A percentile compares a stretch with the other conserved stretches of the same genome.
Evolutionary conservation across 2,329 filamentous ascomycete species (phyloP).

Genomic region (Simplicillium aogashimaense): DNA sequence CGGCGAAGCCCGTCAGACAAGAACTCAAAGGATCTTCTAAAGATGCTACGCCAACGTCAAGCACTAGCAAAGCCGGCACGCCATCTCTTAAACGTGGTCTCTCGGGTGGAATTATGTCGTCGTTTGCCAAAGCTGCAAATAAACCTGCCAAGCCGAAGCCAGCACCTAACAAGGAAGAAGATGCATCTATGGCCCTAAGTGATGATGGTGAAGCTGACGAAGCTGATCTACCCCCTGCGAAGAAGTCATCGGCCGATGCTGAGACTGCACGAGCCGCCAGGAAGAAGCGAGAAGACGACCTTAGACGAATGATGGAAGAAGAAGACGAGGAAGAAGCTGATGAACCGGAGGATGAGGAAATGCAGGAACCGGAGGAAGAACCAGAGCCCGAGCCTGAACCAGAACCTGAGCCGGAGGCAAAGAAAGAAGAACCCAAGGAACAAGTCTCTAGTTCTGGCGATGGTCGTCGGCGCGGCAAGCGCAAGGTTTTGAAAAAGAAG

Average conservation of each 20-base stretch:
- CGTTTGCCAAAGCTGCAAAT: conserved; percentile 56
- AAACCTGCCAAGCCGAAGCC: conserved; percentile 39
- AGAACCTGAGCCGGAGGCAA: conserved; percentile 21
- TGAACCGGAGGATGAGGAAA: conserved; percentile 25
- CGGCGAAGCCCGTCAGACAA: conserved; percentile 1
- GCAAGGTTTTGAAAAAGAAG: conserved; percentile 80
- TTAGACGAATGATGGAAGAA: conserved; percentile 40
- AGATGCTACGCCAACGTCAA: conserved; percentile 15
- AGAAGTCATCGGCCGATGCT: conserved; percentile 13
- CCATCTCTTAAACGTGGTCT: conserved; percentile 44
- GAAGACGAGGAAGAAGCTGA: conserved; percentile 46
- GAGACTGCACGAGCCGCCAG: conserved; percentile 18
- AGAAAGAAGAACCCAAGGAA: conserved; percentile 36
- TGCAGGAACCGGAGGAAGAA: conserved; percentile 27
- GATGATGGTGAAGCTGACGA: conserved; percentile 31
- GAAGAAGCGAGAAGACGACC: conserved; percentile 26
- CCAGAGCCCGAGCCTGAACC: conserved; percentile 21
- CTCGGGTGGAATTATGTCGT: conserved; percentile 61
- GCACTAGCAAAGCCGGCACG: conserved; percentile 15
- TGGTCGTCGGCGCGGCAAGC: conserved; percentile 64
- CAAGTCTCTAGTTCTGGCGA: conserved; percentile 40
- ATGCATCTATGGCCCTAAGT: conserved; percentile 20
- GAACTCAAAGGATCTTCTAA: conserved; percentile 7
- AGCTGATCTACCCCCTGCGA: conserved; percentile 18
- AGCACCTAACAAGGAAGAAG: conserved; percentile 16